Conservation (phyloP, 768 basidiomycete species). For the Boletus eberwhitei region DNA sequence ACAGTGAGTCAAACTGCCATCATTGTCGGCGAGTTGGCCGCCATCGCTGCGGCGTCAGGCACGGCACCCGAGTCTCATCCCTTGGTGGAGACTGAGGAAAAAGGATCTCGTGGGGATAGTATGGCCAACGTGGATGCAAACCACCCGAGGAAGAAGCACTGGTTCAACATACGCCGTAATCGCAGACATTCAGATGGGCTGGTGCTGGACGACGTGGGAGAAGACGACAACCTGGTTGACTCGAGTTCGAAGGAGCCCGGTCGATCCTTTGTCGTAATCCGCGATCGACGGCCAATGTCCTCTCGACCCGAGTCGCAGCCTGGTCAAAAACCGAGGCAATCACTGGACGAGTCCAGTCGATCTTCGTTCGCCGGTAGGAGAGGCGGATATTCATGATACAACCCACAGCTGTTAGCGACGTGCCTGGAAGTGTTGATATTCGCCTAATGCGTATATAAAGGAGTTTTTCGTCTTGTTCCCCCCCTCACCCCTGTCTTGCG, state of each 20-base stretch:
- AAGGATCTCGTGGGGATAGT: slow-evolving; percentile 16
- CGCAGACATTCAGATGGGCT: slow-evolving; percentile 60
- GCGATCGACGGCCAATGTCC: slow-evolving; percentile 48
- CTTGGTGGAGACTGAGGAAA: slow-evolving; percentile 18
- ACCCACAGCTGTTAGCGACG: neutral
- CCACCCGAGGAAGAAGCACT: slow-evolving; percentile 62
- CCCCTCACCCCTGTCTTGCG: slow-evolving; percentile 2
- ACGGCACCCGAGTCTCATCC: slow-evolving; percentile 19
- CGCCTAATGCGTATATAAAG: slow-evolving; percentile 15
- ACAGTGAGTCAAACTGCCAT: slow-evolving; percentile 83
- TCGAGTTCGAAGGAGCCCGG: slow-evolving; percentile 36
- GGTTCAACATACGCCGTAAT: slow-evolving; percentile 61
- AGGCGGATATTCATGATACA: slow-evolving; percentile 26
- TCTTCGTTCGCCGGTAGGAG: slow-evolving; percentile 28
- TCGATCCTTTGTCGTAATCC: slow-evolving; percentile 68
- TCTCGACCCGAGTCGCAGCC: slow-evolving; percentile 22
- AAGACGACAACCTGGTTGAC: slow-evolving; percentile 24
- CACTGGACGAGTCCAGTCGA: slow-evolving; percentile 29
- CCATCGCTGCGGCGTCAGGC: slow-evolving; percentile 19
- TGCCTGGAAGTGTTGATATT: slow-evolving; percentile 10
- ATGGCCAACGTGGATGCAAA: slow-evolving; percentile 38
- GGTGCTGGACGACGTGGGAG: slow-evolving; percentile 26
- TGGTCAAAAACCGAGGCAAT: slow-evolving; percentile 26
- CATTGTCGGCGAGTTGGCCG: slow-evolving; percentile 58
- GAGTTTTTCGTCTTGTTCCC: neutral